Base-by-base conservation (phyloP, 2,329 filamentous ascomycete species). In the Clarireedia monteithiana region DNA sequence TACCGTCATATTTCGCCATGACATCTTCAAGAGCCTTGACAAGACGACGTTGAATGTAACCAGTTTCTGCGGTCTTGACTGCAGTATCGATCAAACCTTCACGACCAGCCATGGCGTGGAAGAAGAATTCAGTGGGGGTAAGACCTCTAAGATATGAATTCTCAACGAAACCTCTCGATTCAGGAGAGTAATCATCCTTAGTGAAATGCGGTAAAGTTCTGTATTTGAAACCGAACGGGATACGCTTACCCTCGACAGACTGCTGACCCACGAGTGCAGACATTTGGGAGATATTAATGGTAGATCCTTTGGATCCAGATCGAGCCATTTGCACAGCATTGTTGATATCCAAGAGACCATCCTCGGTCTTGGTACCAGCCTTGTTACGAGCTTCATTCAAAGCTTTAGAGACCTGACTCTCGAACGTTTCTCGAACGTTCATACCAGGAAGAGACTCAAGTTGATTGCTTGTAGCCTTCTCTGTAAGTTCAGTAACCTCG, bases 211-310 rank as follows among this genome's bases (percentile, higher is more conserved):
- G 94, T 58, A 99, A 76, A 0, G 94, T 96, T 52, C 94, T 86
- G 71, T 99, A 97, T 71, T 97, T 96, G 83, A 99, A 99, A 23
- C 95, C 94, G 68, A 96, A 99, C 1, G 94, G 94, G 76, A 99
- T 96, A 77, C 94, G 94, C 75, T 96, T 96, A 67, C 94, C 95
- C 75, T 99, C 94, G 7, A 99, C 91, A 62, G 95, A 95, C 71
- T 99, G 95, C 71, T 99, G 94, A 63, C 95, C 94, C 58, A 99
- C 95, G 62, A 97, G 82, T 26, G 94, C 94, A 60, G 91, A 95
- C 94, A 99, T 99, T 74, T 99, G 94, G 15, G 95, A 96, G 66
- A 99, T 97, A 72, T 99, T 99, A 78, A 99, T 97, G 12, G 90
- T 92, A 2, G 94, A 97, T 71, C 94, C 94, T 78, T 99, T 99